Conservation (phyloP, 2,329 filamentous ascomycete species). For the Cercospora zeina region DNA sequence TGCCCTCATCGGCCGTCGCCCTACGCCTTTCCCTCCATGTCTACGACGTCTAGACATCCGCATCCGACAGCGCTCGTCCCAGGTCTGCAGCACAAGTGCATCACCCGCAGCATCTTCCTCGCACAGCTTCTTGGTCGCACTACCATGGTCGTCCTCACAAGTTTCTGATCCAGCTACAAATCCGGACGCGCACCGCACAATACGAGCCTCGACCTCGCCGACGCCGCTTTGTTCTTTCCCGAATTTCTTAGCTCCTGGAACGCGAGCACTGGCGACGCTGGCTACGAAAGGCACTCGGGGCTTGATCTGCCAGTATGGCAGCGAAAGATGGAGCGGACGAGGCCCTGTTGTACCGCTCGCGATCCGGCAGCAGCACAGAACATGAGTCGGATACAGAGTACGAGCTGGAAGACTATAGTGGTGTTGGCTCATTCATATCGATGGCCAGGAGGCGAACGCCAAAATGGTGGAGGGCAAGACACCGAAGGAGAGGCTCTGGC, state of each 20-base stretch:
- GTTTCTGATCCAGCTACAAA: background rate
- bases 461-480: conserved; percentile 19
- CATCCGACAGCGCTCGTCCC: conserved; percentile 8
- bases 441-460: conserved; percentile 10
- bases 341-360: conserved; percentile 18
- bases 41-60: conserved; percentile 1
- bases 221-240: background rate
- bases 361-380: conserved; percentile 19
- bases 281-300: background rate
- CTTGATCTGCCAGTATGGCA: conserved; percentile 15
- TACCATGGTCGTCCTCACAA: conserved; percentile 8
- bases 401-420: conserved; percentile 25
- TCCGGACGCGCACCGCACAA: background rate
- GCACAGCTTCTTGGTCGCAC: conserved; percentile 1
- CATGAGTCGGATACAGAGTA: conserved; percentile 19
- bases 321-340: conserved; percentile 23
- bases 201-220: background rate
- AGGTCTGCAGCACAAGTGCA: conserved; percentile 7
- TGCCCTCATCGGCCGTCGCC: background rate
- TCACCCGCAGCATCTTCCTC: conserved; percentile 1
- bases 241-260: background rate
- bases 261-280: conserved; percentile 5
- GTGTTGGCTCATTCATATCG: conserved; percentile 16
- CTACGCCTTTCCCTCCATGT: conserved; percentile 2
- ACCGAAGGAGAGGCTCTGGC: conserved; percentile 20